phyloP scores from a whole-genome alignment of 441 rosid genomes.

The Raphanus hybrid region DNA sequence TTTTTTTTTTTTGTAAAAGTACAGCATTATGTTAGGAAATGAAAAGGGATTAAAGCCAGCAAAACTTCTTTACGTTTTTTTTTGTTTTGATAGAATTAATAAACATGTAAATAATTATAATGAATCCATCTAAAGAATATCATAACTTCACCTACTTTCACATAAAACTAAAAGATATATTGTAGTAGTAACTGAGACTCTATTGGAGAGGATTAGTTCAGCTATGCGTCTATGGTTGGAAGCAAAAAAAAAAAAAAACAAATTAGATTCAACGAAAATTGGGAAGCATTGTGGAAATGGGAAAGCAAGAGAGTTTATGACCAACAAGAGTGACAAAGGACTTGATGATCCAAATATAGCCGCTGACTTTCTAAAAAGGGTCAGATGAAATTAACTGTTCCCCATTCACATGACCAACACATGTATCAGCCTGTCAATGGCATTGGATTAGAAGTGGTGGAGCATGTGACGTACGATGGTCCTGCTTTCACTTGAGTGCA shows the following conservation, averaged over 20 bases:
- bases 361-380: slow-evolving; percentile 26
- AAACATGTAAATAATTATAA: slow-evolving; percentile 1
- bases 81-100: neutral
- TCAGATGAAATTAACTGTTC: slow-evolving; percentile 22
- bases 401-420: slow-evolving; percentile 39
- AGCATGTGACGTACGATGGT: slow-evolving; percentile 30
- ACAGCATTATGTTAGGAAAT: neutral
- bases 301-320: slow-evolving; percentile 24
- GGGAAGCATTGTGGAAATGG: slow-evolving; percentile 7
- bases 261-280: neutral
- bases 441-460: slow-evolving; percentile 25
- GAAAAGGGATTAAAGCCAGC: neutral
- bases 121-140: neutral
- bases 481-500: slow-evolving; percentile 24
- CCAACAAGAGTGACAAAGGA: slow-evolving; percentile 22
- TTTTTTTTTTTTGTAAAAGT: too few species aligned
- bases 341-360: slow-evolving; percentile 24
- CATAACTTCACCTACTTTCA: neutral
- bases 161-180: neutral
- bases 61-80: neutral
- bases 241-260: neutral
- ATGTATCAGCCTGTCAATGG: slow-evolving; percentile 29
- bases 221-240: slow-evolving; percentile 11
- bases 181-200: slow-evolving; percentile 9
- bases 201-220: slow-evolving; percentile 8